phyloP scores from a whole-genome alignment of 257 asterid genomes.

The Cordia subcordata region DNA sequence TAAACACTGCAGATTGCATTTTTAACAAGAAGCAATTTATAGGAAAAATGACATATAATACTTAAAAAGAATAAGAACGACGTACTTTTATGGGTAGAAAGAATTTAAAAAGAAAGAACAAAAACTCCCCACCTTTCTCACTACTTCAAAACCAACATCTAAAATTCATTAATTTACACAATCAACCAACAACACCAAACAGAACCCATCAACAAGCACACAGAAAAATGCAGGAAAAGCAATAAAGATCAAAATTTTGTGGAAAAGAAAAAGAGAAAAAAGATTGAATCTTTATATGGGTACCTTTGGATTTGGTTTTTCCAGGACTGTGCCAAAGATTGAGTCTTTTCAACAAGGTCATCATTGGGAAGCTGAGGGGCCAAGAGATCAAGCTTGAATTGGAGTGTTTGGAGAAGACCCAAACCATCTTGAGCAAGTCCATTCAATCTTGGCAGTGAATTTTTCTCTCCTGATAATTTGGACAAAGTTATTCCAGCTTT shows the following conservation, averaged over 20 bases:
- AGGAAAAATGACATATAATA: no score
- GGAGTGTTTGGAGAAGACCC: conserved; percentile 59
- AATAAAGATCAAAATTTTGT: not conserved
- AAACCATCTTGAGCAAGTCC: conserved; percentile 89
- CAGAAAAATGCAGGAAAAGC: conserved; percentile 1
- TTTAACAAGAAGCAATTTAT: no score
- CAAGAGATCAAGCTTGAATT: conserved; percentile 81
- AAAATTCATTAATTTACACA: not conserved
- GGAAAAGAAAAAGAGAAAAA: not conserved
- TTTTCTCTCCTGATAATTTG: conserved; percentile 23
- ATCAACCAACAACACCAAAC: not conserved
- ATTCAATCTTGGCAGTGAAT: conserved; percentile 80
- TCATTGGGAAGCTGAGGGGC: conserved; percentile 71
- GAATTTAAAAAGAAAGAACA: no score
- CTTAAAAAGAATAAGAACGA: not conserved
- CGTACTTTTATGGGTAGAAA: not conserved
- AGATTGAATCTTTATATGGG: not conserved
- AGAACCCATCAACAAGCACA: conserved; percentile 1
- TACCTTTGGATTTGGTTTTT: conserved; percentile 65
- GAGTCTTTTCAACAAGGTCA: conserved; percentile 63
- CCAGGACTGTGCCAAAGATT: conserved; percentile 68
- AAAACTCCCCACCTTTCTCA: not conserved
- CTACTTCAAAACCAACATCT: not conserved
- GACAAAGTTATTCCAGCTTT: conserved; percentile 33
- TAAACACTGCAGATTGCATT: not conserved